Evolutionary conservation across 129 eudicot genomes (phyloP).

Genomic region (Tagetes erecta): DNA sequence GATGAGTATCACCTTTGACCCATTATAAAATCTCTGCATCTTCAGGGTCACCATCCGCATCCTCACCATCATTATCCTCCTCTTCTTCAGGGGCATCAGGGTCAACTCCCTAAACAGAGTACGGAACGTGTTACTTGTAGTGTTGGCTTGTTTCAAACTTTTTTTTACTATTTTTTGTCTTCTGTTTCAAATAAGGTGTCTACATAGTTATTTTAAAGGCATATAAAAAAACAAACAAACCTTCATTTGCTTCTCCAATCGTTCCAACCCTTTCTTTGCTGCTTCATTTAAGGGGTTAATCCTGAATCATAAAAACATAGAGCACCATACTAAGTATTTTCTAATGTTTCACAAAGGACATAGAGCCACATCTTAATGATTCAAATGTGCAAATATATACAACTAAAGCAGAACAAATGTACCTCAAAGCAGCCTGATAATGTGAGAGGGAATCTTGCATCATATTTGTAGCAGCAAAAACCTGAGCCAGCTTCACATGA

Average conservation of each 20-base stretch:
- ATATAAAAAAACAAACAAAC: conserved; percentile 36
- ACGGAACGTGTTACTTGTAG: neutral
- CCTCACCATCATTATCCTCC: conserved; percentile 83
- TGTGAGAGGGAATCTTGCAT: conserved; percentile 90
- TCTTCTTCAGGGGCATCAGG: conserved; percentile 99
- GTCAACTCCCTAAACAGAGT: conserved; percentile 76
- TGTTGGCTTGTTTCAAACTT: neutral
- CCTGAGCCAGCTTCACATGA: conserved; percentile 96
- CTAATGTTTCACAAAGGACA: neutral
- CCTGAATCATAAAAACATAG: conserved; percentile 45
- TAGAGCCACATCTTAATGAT: neutral
- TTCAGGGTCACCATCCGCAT: conserved; percentile 81
- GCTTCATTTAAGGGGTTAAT: conserved; percentile 87
- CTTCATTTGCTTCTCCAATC: conserved; percentile 98
- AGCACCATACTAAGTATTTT: conserved; percentile 1
- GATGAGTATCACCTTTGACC: conserved; percentile 16
- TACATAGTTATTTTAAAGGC: conserved; percentile 8
- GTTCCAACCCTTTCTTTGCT: conserved; percentile 90
- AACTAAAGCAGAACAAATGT: neutral
- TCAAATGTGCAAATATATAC: neutral
- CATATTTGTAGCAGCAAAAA: conserved; percentile 95
- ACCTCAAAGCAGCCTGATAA: conserved; percentile 96
- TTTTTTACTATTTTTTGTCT: neutral
- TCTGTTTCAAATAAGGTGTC: conserved; percentile 13
- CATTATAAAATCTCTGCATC: conserved; percentile 68